phyloP scores from a whole-genome alignment of 208 protist species.

The Sergeia podlipaevii region DNA sequence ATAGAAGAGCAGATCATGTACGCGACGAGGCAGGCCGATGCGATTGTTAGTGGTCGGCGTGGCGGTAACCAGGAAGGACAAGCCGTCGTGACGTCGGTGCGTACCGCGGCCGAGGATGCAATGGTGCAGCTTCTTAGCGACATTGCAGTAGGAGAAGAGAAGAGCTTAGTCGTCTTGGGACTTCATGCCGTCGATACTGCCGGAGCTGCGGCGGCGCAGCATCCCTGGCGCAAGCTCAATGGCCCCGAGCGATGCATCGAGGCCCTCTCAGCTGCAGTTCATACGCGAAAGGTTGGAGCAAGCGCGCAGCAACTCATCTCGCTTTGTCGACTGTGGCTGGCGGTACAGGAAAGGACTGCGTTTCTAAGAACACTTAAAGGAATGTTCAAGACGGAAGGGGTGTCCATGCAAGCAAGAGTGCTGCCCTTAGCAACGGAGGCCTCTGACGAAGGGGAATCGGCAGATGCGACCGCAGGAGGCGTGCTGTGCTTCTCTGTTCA shows the following conservation, averaged over 20 bases:
- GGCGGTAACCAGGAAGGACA: background rate
- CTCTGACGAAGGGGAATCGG: background rate
- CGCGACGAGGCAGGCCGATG: conserved; percentile 19
- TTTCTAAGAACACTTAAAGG: conserved; percentile 22
- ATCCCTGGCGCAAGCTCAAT: too few species aligned
- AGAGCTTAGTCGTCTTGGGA: too few species aligned
- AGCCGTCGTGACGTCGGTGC: background rate
- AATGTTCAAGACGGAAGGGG: conserved; percentile 16
- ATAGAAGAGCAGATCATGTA: conserved; percentile 29
- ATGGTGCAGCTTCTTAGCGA: too few species aligned
- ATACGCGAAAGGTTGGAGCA: too few species aligned
- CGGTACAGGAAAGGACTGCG: background rate
- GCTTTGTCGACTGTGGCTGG: background rate
- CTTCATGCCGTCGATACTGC: too few species aligned
- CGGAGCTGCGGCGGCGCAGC: too few species aligned
- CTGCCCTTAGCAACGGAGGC: conserved; percentile 8
- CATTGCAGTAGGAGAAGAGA: too few species aligned
- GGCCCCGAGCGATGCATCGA: too few species aligned
- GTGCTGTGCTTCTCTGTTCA: conserved; percentile 61
- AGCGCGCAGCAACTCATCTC: too few species aligned
- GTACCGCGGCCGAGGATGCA: background rate
- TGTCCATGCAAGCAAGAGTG: conserved; percentile 17
- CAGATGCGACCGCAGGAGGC: background rate
- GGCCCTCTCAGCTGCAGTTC: too few species aligned
- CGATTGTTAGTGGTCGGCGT: conserved; percentile 18